A percentile compares a stretch with the other conserved stretches of the same genome.
phyloP scores from a whole-genome alignment of 371 early-diverging fungal genomes.

The Ordospora colligata region DNA sequence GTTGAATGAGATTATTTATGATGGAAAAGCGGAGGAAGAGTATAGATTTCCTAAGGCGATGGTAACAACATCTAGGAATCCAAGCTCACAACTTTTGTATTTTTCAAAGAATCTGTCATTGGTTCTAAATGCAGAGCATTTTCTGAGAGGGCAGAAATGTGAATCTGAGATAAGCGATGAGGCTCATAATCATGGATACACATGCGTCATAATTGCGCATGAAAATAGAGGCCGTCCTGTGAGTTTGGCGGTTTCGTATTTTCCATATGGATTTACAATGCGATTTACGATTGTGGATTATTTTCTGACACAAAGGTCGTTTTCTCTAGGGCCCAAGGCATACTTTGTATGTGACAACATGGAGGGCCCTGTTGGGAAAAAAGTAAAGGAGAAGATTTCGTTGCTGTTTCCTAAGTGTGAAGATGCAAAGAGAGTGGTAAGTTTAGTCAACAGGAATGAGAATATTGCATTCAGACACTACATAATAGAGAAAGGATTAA shows the following conservation, averaged over 20 bases:
- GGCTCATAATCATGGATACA: slow-evolving; percentile 71
- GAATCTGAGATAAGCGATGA: slow-evolving; percentile 68
- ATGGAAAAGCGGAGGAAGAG: slow-evolving; percentile 39
- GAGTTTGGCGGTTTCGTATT: slow-evolving; percentile 82
- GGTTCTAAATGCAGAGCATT: slow-evolving; percentile 82
- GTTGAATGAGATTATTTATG: slow-evolving; percentile 49
- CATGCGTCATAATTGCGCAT: slow-evolving; percentile 84
- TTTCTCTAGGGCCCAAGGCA: slow-evolving; percentile 66
- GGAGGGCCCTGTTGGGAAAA: slow-evolving; percentile 69
- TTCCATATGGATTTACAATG: slow-evolving; percentile 93
- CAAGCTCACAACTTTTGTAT: slow-evolving; percentile 77
- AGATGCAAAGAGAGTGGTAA: slow-evolving; percentile 54
- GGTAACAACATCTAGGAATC: slow-evolving; percentile 90
- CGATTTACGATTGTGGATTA: slow-evolving; percentile 90
- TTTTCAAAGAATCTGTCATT: slow-evolving; percentile 94
- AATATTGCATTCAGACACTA: slow-evolving; percentile 58
- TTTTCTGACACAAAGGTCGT: slow-evolving; percentile 73
- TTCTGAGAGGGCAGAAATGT: slow-evolving; percentile 88
- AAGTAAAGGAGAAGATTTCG: slow-evolving; percentile 62
- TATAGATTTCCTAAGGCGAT: slow-evolving; percentile 70
- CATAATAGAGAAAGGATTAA: slow-evolving; percentile 44
- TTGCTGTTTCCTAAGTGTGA: slow-evolving; percentile 37
- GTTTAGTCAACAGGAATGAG: slow-evolving; percentile 53
- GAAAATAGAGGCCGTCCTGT: slow-evolving; percentile 93
- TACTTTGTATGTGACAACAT: slow-evolving; percentile 87